These are phyloP conservation scores for Colletotrichum magnum DNA, from an alignment of 2,329 filamentous ascomycete genomes.

Conservation along the genomic window DNA sequence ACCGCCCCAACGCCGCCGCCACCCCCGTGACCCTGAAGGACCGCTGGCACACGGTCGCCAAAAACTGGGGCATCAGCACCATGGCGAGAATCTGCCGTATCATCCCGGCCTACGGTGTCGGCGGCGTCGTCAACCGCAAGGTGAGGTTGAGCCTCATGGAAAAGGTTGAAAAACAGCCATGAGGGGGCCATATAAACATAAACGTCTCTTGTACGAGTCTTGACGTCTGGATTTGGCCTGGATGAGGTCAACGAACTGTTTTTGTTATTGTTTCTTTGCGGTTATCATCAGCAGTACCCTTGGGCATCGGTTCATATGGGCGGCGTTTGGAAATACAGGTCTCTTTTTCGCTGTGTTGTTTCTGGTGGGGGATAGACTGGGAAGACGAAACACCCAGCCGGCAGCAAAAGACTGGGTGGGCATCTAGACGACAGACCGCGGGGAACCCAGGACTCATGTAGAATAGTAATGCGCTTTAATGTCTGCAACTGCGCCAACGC, in stretches of 20 bases:
- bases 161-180: slow-evolving; percentile 44
- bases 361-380: slow-evolving; percentile 24
- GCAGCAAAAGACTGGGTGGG: slow-evolving; percentile 2
- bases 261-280: background rate
- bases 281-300: slow-evolving; percentile 14
- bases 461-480: slow-evolving; percentile 40
- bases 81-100: slow-evolving; percentile 86
- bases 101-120: slow-evolving; percentile 89
- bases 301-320: slow-evolving; percentile 34
- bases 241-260: slow-evolving; percentile 22
- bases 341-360: background rate
- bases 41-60: slow-evolving; percentile 76
- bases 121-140: slow-evolving; percentile 86
- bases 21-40: slow-evolving; percentile 62
- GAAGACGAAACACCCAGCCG: slow-evolving; percentile 5
- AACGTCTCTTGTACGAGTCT: background rate
- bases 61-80: slow-evolving; percentile 83
- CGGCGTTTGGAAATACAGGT: slow-evolving; percentile 27
- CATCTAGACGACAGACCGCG: slow-evolving; percentile 21
- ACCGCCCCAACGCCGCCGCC: slow-evolving; percentile 66
- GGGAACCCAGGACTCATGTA: slow-evolving; percentile 30
- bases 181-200: background rate
- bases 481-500: slow-evolving; percentile 24
- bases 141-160: slow-evolving; percentile 78
- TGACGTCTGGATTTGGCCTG: slow-evolving; percentile 6